Evolutionary conservation across 805 yeast species (phyloP), one percentile per base, ranked within the genome.

Genomic region (Tetrapisispora nanseiensis): DNA sequence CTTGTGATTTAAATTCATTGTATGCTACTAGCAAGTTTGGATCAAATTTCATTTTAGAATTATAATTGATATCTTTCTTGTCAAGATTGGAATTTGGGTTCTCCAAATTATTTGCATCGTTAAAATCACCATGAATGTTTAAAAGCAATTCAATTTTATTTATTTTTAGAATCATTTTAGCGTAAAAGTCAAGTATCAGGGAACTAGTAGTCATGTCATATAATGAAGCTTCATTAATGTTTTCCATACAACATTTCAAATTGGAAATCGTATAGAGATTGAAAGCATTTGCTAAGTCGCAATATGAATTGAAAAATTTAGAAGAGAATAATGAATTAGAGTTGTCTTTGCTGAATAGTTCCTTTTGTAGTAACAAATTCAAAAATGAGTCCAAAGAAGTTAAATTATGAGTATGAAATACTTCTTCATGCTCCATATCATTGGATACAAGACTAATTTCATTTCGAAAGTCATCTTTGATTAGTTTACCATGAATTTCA

Each of bases 141-240:
- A 37, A 21, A 23, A 30, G 23, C 23, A 44, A 37, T 34, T 63
- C 65, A 39, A 62, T 45, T 43, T 67, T 70, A 43, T 57, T 56
- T 26, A 68, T 55, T 48, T 61, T 68, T 10, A 62, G 49, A 9
- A 68, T 51, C 40, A 68, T 39, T 18, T 61, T 61, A 1, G 69
- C 54, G 44, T 61, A 61, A 7, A 66, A 39, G 29, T 65, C 62
- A 18, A 67, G 32, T 28, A 51, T 49, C 33, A 47, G 33, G 27
- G 57, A 55, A 22, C 53, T 54, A 27, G 51, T 51, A 18, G 51
- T 57, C 20, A 54, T 42, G 3, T 52, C 46, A 31, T 55, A 57
- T 15, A 63, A 58, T 9, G 51, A 41, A 10, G 54, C 46, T 61
- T 67, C 56, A 12, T 65, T 46, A 10, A 15, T 21, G 11, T 56